Evolutionary conservation across 192 early-diverging fungal species (phyloP), one percentile per base, ranked within the genome.

Genomic region (Haplosporangium gracile): DNA sequence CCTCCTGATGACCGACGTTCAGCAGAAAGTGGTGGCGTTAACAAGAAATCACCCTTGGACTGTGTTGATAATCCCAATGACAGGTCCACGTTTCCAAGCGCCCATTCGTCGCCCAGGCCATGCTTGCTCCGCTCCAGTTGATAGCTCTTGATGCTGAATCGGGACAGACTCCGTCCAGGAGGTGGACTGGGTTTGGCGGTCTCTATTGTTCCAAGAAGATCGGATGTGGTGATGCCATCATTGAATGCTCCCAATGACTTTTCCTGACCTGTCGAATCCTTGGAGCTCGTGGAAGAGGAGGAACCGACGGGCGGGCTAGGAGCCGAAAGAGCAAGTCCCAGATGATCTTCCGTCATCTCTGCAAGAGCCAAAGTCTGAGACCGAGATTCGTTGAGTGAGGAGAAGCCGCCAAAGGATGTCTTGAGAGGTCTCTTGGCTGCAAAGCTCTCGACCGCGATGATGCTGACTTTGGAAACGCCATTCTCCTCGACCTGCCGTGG

Each of bases 141-240:
- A 18, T 83, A 83, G 47, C 65, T 83, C 82, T 83, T 83, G 82
- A 83, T 83, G 38, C 82, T 83, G 68, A 83, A 83, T 38, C 82
- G 47, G 4, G 76, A 78, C 2, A 74, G 73, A 29, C 63, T 74
- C 20, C 45, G 5, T 26, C 72, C 76, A 26, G 72, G 70, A 11
- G 81, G 81, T 22, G 81, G 70, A 4, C 55, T 57, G 24, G 72
- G 49, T 11, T 40, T 78, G n/a, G 29, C 49, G 10, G 65, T 22
- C 4, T 73, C 45, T 10, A 39, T n/a, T 65, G 60, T 32, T 15
- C 73, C 81, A 32, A 73, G 5, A 11, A 76, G 36, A 13, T 78
- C 82, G 16, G 65, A 39, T 3, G 77, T 22, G 1, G 39, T 68
- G 2, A 83, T 18, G 10, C 82, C 72, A 24, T 83, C 82, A 18